Conservation (phyloP, 352 stramenopile genomes). For the Aphanomyces cochlioides region DNA sequence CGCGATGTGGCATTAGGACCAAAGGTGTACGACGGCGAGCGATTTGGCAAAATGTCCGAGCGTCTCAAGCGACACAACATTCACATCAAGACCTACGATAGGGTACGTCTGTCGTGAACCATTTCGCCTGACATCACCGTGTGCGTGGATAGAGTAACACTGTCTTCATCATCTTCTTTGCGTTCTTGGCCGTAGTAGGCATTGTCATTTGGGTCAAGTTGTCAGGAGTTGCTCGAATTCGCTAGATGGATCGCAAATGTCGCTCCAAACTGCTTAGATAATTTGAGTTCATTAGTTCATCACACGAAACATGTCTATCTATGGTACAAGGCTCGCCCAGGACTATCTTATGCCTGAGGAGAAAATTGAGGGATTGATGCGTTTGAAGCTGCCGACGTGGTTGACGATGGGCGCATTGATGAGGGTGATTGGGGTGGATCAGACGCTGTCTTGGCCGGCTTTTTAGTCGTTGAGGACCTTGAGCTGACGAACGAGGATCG, state of each 20-base stretch:
- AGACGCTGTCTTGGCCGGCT: conserved; percentile 10
- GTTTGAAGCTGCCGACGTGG: background rate
- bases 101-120: background rate
- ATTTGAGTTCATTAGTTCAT: background rate
- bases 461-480: background rate
- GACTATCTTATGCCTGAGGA: background rate
- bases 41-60: conserved; percentile 82
- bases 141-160: conserved; percentile 48
- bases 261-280: background rate
- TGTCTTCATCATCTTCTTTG: conserved; percentile 56
- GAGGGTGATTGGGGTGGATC: background rate
- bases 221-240: background rate
- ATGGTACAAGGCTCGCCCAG: conserved; percentile 18
- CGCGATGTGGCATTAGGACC: conserved; percentile 61
- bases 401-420: background rate
- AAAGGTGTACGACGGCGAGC: conserved; percentile 77
- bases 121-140: background rate
- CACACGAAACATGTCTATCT: background rate
- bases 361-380: conserved; percentile 8
- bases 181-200: conserved; percentile 47
- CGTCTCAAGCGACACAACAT: conserved; percentile 60
- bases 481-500: background rate
- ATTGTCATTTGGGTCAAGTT: conserved; percentile 49
- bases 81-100: conserved; percentile 15
- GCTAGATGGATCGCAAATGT: background rate